These are phyloP conservation scores for Solanum bulbocastanum DNA, from an alignment of 257 asterid species.

Conservation along the genomic window DNA sequence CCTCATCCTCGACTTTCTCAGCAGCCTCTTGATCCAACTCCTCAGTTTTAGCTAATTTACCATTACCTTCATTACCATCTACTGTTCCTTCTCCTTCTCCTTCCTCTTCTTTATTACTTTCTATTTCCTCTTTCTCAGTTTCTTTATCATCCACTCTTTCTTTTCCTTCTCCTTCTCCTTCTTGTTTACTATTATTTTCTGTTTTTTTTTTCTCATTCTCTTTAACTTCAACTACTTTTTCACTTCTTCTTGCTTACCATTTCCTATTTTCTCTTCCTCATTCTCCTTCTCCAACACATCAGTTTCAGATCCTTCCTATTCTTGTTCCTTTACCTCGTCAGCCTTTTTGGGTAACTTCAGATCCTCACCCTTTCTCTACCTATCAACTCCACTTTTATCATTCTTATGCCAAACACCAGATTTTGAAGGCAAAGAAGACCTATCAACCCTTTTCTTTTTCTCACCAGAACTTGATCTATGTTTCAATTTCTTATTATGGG, in stretches of 20 bases:
- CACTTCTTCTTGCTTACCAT: neutral
- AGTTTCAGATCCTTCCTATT: conserved; percentile 46
- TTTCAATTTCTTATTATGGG: conserved; percentile 13
- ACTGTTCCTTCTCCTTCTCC: conserved; percentile 4
- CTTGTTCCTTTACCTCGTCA: conserved; percentile 21
- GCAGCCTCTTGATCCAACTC: conserved; percentile 35
- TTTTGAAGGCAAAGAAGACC: conserved; percentile 39
- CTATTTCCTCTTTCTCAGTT: neutral
- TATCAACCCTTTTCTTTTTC: conserved; percentile 27
- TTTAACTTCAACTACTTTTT: conserved; percentile 9
- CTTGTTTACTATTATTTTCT: neutral
- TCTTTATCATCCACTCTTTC: conserved; percentile 6
- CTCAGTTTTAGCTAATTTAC: conserved; percentile 27
- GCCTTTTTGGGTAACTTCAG: conserved; percentile 14
- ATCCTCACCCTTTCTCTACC: conserved; percentile 14
- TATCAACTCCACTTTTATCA: conserved; percentile 8
- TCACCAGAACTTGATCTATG: conserved; percentile 20
- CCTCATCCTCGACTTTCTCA: conserved; percentile 39
- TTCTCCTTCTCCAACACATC: conserved; percentile 21
- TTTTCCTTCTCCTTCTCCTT: conserved; percentile 24
- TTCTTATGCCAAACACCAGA: conserved; percentile 25
- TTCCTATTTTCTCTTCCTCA: neutral
- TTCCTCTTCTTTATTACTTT: neutral
- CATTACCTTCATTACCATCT: conserved; percentile 19
- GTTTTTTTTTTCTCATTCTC: neutral